Percentiles rank a stretch among this genome's conserved stretches.
These are phyloP conservation scores for Beauveria varroae DNA, from an alignment of 2,329 filamentous ascomycete species.

Conservation along the genomic window DNA sequence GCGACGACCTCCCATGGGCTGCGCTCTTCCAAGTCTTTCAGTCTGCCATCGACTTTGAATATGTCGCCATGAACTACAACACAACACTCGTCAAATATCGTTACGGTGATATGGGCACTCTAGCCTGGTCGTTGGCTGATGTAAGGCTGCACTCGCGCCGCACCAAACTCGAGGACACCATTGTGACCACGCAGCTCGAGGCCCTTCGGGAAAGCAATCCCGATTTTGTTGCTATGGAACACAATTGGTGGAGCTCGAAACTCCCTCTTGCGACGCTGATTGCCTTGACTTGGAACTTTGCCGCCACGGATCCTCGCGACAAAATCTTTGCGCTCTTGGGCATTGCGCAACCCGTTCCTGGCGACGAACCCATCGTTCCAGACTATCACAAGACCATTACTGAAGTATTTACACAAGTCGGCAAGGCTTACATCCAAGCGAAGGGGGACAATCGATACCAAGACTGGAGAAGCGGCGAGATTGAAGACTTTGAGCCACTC, in stretches of 20 bases:
- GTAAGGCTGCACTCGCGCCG: background rate
- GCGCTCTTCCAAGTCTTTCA: conserved; percentile 4
- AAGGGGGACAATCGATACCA: conserved; percentile 9
- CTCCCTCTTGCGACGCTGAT: conserved; percentile 5
- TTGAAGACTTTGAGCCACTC: conserved; percentile 2
- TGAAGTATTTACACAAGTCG: conserved; percentile 9
- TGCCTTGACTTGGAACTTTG: conserved; percentile 13
- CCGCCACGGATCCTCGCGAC: conserved; percentile 14
- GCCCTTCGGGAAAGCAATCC: background rate
- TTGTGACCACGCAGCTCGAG: conserved; percentile 1
- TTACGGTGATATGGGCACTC: conserved; percentile 8
- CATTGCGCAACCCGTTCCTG: conserved; percentile 4
- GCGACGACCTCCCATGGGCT: conserved; percentile 5
- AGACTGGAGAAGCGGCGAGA: conserved; percentile 8
- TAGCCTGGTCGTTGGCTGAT: conserved; percentile 9
- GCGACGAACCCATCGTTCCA: conserved; percentile 2
- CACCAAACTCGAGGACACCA: conserved; percentile 3
- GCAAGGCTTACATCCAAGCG: conserved; percentile 4
- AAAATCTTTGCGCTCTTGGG: conserved; percentile 15
- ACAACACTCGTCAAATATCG: conserved; percentile 3
- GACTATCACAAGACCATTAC: conserved; percentile 9
- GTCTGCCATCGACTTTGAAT: conserved; percentile 8
- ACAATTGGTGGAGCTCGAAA: background rate
- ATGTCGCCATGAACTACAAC: conserved; percentile 2
- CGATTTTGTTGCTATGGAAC: background rate